phyloP scores from a whole-genome alignment of 352 stramenopile species.

The Aphanomyces invadans region DNA sequence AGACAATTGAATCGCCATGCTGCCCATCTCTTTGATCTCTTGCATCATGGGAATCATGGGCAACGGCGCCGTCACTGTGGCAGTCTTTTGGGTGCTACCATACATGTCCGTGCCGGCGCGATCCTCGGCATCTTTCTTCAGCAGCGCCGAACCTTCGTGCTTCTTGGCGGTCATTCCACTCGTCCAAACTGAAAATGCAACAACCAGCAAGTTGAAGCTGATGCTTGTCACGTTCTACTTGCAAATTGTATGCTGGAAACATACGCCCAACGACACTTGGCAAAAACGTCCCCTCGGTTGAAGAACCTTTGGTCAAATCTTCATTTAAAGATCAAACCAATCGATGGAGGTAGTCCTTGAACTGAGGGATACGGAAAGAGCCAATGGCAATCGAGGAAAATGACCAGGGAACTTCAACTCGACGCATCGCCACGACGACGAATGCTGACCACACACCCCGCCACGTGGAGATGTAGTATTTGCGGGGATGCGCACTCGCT shows the following conservation, averaged over 20 bases:
- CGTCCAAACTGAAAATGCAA: neutral
- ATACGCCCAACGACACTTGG: neutral
- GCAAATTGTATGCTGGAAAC: neutral
- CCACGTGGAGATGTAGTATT: too few relatives aligned
- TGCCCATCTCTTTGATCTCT: slow-evolving; percentile 34
- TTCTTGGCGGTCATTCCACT: slow-evolving; percentile 10
- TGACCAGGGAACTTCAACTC: neutral
- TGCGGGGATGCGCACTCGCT: too few relatives aligned
- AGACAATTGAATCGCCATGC: slow-evolving; percentile 41
- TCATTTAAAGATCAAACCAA: too few relatives aligned
- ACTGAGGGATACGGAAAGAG: neutral
- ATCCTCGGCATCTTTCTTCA: slow-evolving; percentile 4
- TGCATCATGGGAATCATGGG: slow-evolving; percentile 23
- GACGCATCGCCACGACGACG: too few relatives aligned
- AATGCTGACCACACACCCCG: too few relatives aligned
- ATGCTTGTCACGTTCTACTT: neutral
- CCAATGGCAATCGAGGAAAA: neutral
- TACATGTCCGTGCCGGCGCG: slow-evolving; percentile 8
- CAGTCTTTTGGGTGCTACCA: neutral
- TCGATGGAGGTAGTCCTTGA: neutral
- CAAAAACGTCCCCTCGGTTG: slow-evolving; percentile 1
- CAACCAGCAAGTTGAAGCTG: neutral
- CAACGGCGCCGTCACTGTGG: neutral
- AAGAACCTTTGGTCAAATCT: neutral
- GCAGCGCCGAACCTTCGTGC: slow-evolving; percentile 12